phyloP scores from a whole-genome alignment of 2,329 filamentous ascomycete genomes.

The Talaromyces sp. region DNA sequence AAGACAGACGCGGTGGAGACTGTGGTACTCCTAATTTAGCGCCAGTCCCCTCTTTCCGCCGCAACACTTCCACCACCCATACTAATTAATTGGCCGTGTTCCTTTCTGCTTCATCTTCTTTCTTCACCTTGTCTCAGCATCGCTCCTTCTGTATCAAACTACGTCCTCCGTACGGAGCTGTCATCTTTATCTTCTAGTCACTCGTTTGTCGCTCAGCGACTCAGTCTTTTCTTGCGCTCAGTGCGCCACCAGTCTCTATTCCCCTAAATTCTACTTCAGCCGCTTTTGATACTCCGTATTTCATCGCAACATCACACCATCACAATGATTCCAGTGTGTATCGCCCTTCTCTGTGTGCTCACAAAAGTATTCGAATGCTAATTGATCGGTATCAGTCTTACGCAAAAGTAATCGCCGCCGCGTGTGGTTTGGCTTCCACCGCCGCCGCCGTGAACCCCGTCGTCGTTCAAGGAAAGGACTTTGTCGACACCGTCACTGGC shows the following conservation, averaged over 20 bases:
- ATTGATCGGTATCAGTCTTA: conserved; percentile 26
- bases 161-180: too few species aligned
- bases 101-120: conserved; percentile 3
- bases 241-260: conserved; percentile 14
- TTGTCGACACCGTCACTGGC: conserved; percentile 57
- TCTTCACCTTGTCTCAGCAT: neutral
- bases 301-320: conserved; percentile 2
- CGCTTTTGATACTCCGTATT: neutral
- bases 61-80: neutral
- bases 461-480: conserved; percentile 57
- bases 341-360: neutral
- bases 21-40: neutral
- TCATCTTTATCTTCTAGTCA: conserved; percentile 3
- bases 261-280: neutral
- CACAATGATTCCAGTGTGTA: conserved; percentile 16
- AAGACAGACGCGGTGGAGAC: neutral
- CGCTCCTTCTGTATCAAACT: neutral
- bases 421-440: conserved; percentile 44
- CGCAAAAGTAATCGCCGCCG: conserved; percentile 37
- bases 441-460: conserved; percentile 55
- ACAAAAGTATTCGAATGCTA: neutral
- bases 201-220: conserved; percentile 11
- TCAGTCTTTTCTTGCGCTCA: conserved; percentile 1
- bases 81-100: neutral
- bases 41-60: neutral